These are phyloP conservation scores for Oemleria cerasiformis DNA, from an alignment of 306 rosid species.

Conservation along the genomic window DNA sequence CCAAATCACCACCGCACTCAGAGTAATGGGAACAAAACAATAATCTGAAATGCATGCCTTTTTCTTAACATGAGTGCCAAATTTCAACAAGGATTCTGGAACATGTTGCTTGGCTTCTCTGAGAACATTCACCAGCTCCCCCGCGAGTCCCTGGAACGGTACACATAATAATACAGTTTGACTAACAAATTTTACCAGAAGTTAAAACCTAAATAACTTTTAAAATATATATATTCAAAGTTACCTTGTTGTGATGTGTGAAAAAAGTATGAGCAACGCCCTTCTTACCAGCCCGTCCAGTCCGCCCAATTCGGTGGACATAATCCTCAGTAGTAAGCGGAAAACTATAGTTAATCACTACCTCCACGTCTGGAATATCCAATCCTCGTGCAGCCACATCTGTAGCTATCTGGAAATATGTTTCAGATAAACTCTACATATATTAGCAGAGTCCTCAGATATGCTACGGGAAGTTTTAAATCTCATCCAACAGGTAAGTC, in stretches of 20 bases:
- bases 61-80: constrained; percentile 94
- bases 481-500: neutral
- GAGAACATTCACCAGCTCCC: constrained; percentile 97
- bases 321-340: constrained; percentile 94
- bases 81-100: constrained; percentile 65
- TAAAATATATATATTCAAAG: neutral
- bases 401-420: constrained; percentile 71
- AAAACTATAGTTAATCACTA: constrained; percentile 82
- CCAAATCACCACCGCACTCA: no score
- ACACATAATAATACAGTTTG: neutral
- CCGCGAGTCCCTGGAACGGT: constrained; percentile 80
- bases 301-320: constrained; percentile 94
- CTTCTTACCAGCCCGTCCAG: constrained; percentile 95
- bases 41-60: constrained; percentile 46
- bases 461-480: neutral
- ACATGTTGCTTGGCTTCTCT: constrained; percentile 85
- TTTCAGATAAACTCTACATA: constrained; percentile 1
- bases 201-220: neutral
- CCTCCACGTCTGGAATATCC: constrained; percentile 97
- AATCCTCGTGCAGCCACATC: constrained; percentile 98
- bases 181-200: neutral
- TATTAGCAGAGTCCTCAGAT: neutral
- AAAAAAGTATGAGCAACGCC: constrained; percentile 98
- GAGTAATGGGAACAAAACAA: neutral
- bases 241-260: constrained; percentile 79